Percentiles rank a stretch among this genome's conserved stretches.
Evolutionary conservation across 202 grass and related monocot genomes (phyloP).

Genomic region (Panicum hallii): DNA sequence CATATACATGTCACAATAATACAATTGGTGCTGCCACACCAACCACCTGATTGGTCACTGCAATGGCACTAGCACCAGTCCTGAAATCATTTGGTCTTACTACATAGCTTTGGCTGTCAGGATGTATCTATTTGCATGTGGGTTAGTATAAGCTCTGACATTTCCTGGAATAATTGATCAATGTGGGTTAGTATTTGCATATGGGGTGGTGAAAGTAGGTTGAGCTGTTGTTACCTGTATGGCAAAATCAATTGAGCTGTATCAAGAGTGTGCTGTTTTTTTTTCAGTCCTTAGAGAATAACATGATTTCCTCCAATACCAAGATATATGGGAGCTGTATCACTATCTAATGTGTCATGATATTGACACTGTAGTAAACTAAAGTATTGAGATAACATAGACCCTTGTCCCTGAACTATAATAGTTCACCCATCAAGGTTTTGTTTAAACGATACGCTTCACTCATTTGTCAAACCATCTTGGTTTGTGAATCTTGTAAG

Average conservation of each 20-base stretch:
- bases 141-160: conserved; percentile 11
- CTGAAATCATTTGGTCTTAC: conserved; percentile 7
- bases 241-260: neutral
- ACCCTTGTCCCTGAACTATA: neutral
- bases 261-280: neutral
- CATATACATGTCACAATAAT: neutral
- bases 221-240: neutral
- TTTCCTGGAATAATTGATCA: neutral
- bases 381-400: conserved; percentile 1
- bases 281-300: neutral
- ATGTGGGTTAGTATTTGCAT: conserved; percentile 14
- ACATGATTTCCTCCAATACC: neutral
- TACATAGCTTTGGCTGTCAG: neutral
- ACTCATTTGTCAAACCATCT: conserved; percentile 10
- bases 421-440: neutral
- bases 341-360: neutral
- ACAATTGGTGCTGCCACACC: neutral
- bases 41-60: neutral
- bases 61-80: neutral
- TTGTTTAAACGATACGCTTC: neutral
- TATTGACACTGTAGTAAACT: neutral
- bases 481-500: conserved; percentile 12
- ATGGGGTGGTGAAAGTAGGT: neutral
- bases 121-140: neutral
- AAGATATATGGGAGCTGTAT: neutral